Conservation (phyloP, 306 rosid species). For the Vachellia pachyceras region DNA sequence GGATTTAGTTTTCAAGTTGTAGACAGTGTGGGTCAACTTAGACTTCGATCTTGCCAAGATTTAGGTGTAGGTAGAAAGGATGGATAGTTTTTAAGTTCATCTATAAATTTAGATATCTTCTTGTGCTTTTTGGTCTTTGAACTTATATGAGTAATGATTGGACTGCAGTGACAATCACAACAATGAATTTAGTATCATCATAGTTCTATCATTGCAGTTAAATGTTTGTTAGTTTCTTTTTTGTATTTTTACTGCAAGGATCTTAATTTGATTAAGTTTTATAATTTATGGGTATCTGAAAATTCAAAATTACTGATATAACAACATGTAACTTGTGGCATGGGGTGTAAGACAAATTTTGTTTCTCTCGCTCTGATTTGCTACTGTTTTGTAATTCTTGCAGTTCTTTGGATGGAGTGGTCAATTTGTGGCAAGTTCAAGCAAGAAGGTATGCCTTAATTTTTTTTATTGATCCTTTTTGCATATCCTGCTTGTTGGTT, state of each 20-base stretch:
- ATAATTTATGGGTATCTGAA: not conserved
- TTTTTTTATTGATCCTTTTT: not conserved
- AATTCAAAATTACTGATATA: not conserved
- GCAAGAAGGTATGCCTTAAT: slow-evolving; percentile 58
- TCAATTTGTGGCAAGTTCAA: slow-evolving; percentile 80
- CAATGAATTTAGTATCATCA: not conserved
- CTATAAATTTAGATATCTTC: not conserved
- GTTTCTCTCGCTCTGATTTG: slow-evolving; percentile 34
- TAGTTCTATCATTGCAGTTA: not conserved
- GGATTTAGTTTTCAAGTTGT: slow-evolving; percentile 8
- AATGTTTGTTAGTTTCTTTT: not conserved
- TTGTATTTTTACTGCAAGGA: not conserved
- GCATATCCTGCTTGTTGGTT: not conserved
- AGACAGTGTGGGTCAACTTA: not conserved
- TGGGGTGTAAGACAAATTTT: not conserved
- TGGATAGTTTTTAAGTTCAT: not conserved
- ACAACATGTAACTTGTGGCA: not conserved
- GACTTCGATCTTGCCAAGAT: not conserved
- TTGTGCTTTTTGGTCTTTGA: not conserved
- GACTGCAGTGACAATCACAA: not conserved
- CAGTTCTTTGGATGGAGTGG: slow-evolving; percentile 87
- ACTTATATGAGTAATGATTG: not conserved
- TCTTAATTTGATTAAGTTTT: not conserved
- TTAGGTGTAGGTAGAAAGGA: not conserved
- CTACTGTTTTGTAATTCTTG: slow-evolving; percentile 43